Evolutionary conservation across 2,329 filamentous ascomycete species (phyloP).

Genomic region (Elsinoe ampelina): DNA sequence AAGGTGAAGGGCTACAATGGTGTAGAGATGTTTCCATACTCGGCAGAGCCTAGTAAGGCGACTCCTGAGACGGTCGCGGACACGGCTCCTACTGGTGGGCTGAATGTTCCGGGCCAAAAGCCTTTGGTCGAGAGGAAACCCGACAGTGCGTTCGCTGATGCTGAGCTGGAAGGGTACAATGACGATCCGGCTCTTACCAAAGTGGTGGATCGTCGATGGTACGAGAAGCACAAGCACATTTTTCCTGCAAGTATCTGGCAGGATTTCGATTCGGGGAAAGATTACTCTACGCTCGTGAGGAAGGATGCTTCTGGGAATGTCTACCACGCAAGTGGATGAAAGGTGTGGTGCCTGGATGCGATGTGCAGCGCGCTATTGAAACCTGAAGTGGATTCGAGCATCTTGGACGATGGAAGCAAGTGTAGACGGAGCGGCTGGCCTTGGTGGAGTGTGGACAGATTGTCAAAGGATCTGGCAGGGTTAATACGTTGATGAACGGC

Average conservation of each 20-base stretch:
- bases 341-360: background rate
- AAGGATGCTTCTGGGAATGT: constrained; percentile 84
- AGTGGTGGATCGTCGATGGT: constrained; percentile 93
- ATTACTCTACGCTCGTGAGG: constrained; percentile 67
- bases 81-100: constrained; percentile 12
- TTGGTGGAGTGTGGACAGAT: background rate
- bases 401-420: background rate
- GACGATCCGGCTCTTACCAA: constrained; percentile 80
- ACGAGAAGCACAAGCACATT: constrained; percentile 95
- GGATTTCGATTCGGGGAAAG: constrained; percentile 82
- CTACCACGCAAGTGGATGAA: constrained; percentile 53
- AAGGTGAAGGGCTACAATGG: constrained; percentile 66
- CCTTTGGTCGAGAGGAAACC: background rate
- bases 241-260: constrained; percentile 95
- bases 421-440: background rate
- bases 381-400: background rate
- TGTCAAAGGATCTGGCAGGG: background rate
- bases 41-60: constrained; percentile 38
- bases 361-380: background rate
- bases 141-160: constrained; percentile 33
- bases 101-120: constrained; percentile 13
- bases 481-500: background rate
- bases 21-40: constrained; percentile 65
- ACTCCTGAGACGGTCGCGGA: constrained; percentile 25
- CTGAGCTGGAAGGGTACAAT: constrained; percentile 57